Percentiles rank a stretch among this genome's conserved stretches.
Conservation (phyloP, 2,329 filamentous ascomycete species). For the Phyllachora maydis region DNA sequence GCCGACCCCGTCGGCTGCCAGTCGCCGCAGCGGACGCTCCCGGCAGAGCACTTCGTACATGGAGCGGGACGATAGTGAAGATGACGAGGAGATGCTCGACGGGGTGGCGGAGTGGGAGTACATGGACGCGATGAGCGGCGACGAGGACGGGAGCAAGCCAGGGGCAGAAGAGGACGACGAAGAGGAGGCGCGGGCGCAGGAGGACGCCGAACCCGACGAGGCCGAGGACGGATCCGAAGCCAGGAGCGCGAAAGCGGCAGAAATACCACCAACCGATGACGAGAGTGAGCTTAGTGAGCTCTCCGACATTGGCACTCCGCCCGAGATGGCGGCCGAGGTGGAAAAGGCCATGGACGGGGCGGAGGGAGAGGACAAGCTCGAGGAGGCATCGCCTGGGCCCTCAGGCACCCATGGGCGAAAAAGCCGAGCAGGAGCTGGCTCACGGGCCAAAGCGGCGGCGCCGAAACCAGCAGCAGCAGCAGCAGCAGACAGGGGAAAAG, state of each 20-base stretch:
- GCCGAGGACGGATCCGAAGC: conserved; percentile 2
- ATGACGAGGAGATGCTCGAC: conserved; percentile 39
- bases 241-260: too few relatives aligned
- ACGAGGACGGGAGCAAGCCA: conserved; percentile 7
- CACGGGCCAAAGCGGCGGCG: conserved; percentile 2
- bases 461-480: conserved; percentile 1
- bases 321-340: too few relatives aligned
- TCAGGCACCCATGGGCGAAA: conserved; percentile 5
- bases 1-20: too few relatives aligned
- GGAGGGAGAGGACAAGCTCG: conserved; percentile 1
- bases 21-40: conserved; percentile 33
- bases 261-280: too few relatives aligned
- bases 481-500: too few relatives aligned
- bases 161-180: conserved; percentile 4
- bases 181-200: conserved; percentile 2
- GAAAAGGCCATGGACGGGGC: conserved; percentile 1
- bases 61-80: conserved; percentile 34
- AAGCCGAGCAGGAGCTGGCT: conserved; percentile 2
- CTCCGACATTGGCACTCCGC: too few relatives aligned
- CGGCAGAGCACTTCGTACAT: conserved; percentile 26
- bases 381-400: conserved; percentile 1
- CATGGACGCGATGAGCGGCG: conserved; percentile 15
- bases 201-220: conserved; percentile 3
- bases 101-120: conserved; percentile 40
- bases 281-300: too few relatives aligned